These are phyloP conservation scores for Paraphoma chrysanthemicola DNA, from an alignment of 2,329 filamentous ascomycete genomes.

Conservation along the genomic window DNA sequence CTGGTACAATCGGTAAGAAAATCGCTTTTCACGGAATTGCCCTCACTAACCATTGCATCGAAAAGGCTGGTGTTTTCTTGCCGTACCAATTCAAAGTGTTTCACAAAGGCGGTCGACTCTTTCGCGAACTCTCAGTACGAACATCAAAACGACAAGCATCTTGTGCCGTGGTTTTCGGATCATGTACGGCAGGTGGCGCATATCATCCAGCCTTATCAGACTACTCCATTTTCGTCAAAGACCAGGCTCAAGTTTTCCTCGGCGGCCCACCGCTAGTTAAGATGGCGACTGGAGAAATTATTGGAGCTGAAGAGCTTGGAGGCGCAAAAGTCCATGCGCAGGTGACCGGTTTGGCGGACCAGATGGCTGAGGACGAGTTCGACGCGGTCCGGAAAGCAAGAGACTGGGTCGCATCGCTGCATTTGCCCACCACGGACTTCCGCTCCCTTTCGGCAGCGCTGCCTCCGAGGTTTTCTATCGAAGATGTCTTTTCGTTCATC, in stretches of 20 bases:
- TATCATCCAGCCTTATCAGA: conserved; percentile 53
- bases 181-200: conserved; percentile 53
- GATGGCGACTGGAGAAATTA: conserved; percentile 55
- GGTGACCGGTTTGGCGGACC: conserved; percentile 53
- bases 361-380: conserved; percentile 54
- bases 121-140: conserved; percentile 41
- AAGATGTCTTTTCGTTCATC: conserved; percentile 49
- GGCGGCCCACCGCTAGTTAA: conserved; percentile 56
- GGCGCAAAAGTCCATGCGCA: conserved; percentile 52
- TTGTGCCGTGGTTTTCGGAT: conserved; percentile 55
- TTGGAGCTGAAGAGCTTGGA: conserved; percentile 52
- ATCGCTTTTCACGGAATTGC: background rate
- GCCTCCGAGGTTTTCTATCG: conserved; percentile 43
- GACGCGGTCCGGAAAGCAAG: conserved; percentile 51
- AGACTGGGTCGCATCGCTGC: conserved; percentile 43
- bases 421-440: background rate
- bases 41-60: background rate
- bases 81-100: conserved; percentile 57
- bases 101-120: conserved; percentile 52
- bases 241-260: conserved; percentile 55
- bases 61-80: conserved; percentile 50
- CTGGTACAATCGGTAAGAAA: conserved; percentile 46
- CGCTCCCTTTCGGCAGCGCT: conserved; percentile 7
- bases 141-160: conserved; percentile 48
- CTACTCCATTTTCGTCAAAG: conserved; percentile 53